These are phyloP conservation scores for Ailanthus altissimus DNA, from an alignment of 345 rosid genomes.

Conservation along the genomic window DNA sequence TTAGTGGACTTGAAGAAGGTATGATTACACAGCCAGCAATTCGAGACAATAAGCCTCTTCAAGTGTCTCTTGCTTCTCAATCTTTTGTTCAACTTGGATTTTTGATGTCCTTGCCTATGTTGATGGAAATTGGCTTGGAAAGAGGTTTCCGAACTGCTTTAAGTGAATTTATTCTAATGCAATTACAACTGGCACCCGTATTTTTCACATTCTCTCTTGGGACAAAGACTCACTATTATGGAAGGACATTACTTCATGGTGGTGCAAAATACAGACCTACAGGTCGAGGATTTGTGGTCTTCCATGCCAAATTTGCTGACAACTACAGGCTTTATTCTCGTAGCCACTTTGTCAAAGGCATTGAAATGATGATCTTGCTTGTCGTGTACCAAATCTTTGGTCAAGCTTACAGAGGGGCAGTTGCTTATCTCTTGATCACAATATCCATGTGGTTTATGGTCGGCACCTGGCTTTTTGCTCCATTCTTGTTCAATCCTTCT, in stretches of 20 bases:
- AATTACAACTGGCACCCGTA: constrained; percentile 92
- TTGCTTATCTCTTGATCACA: constrained; percentile 88
- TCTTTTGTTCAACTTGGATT: constrained; percentile 96
- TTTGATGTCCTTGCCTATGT: constrained; percentile 97
- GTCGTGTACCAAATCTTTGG: constrained; percentile 87
- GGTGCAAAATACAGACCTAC: constrained; percentile 97
- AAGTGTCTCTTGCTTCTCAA: constrained; percentile 98
- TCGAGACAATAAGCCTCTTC: constrained; percentile 91
- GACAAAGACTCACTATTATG: constrained; percentile 95
- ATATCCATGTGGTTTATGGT: constrained; percentile 99
- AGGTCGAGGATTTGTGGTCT: constrained; percentile 98
- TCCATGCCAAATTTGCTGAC: constrained; percentile 99
- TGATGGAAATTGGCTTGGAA: constrained; percentile 98
- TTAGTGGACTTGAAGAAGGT: constrained; percentile 92
- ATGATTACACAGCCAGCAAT: constrained; percentile 68
- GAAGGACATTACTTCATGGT: constrained; percentile 96
- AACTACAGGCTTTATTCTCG: constrained; percentile 96
- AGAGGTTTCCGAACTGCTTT: constrained; percentile 94
- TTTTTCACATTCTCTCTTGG: constrained; percentile 99
- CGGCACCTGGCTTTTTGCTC: constrained; percentile 99
- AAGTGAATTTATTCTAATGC: constrained; percentile 95
- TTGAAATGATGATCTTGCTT: constrained; percentile 94
- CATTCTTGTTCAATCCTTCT: constrained; percentile 97
- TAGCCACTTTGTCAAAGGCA: constrained; percentile 97
- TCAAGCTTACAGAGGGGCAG: constrained; percentile 74